A percentile compares a stretch with the other conserved stretches of the same genome.
Evolutionary conservation across 495 filamentous ascomycete genomes (phyloP).

Genomic region (Choiromyces venosus): DNA sequence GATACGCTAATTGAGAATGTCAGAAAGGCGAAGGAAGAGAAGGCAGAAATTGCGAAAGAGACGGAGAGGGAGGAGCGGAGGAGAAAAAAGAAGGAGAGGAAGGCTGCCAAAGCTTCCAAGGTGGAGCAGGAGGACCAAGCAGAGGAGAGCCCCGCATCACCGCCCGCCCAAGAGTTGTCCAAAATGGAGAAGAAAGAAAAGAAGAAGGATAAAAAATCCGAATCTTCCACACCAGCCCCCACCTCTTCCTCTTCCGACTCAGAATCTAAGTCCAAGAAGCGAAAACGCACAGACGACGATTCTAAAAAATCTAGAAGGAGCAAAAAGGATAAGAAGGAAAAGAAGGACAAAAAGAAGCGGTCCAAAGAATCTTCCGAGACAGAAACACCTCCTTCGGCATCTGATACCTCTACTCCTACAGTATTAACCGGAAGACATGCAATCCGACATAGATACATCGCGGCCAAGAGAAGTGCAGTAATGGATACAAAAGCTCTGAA

Average conservation of each 20-base stretch:
- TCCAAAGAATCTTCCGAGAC: conserved; percentile 22
- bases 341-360: conserved; percentile 13
- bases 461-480: conserved; percentile 38
- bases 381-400: conserved; percentile 21
- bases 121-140: neutral
- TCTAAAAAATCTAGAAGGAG: conserved; percentile 19
- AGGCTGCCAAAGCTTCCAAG: conserved; percentile 6
- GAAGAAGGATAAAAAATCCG: conserved; percentile 27
- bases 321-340: conserved; percentile 35
- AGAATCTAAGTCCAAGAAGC: conserved; percentile 17
- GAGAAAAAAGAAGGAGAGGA: conserved; percentile 18
- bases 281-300: conserved; percentile 15
- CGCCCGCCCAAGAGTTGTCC: conserved; percentile 2
- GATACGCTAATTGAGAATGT: conserved; percentile 14
- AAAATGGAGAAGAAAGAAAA: conserved; percentile 17
- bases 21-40: conserved; percentile 24
- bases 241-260: conserved; percentile 7
- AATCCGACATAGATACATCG: conserved; percentile 38
- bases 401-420: conserved; percentile 24
- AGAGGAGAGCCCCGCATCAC: conserved; percentile 7
- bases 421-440: conserved; percentile 35
- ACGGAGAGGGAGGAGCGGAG: conserved; percentile 2
- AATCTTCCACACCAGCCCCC: conserved; percentile 13
- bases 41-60: conserved; percentile 12
- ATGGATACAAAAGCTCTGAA: conserved; percentile 42